These are phyloP conservation scores for Diaporthe citrichinensis DNA, from an alignment of 2,329 filamentous ascomycete genomes.

Conservation along the genomic window DNA sequence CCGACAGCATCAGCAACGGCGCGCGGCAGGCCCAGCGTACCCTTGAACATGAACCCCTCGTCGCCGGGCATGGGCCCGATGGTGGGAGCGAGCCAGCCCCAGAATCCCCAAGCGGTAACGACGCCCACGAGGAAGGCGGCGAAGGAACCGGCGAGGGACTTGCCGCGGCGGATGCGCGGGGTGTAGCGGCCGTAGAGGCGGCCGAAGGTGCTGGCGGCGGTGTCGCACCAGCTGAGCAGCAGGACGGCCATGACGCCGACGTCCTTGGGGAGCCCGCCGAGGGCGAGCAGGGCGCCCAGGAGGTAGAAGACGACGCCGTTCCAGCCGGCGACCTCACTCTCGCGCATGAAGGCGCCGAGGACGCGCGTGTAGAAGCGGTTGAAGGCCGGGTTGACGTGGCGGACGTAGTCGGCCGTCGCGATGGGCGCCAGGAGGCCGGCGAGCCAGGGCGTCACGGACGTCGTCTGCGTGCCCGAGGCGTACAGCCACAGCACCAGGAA, in stretches of 20 bases:
- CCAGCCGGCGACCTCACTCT: slow-evolving; percentile 93
- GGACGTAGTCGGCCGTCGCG: slow-evolving; percentile 83
- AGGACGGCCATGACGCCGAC: slow-evolving; percentile 90
- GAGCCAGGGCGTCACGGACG: slow-evolving; percentile 85
- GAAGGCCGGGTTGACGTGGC: slow-evolving; percentile 84
- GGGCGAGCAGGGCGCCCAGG: slow-evolving; percentile 87
- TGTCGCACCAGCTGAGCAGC: slow-evolving; percentile 97
- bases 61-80: slow-evolving; percentile 78
- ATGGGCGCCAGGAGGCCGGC: slow-evolving; percentile 88
- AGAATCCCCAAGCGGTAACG: slow-evolving; percentile 87
- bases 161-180: slow-evolving; percentile 85
- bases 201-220: slow-evolving; percentile 94
- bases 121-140: slow-evolving; percentile 89
- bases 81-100: slow-evolving; percentile 84
- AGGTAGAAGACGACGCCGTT: slow-evolving; percentile 99
- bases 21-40: slow-evolving; percentile 78
- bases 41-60: slow-evolving; percentile 85
- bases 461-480: slow-evolving; percentile 80
- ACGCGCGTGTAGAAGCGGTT: slow-evolving; percentile 89
- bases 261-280: slow-evolving; percentile 93
- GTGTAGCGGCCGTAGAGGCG: slow-evolving; percentile 92
- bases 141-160: slow-evolving; percentile 90
- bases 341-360: slow-evolving; percentile 94
- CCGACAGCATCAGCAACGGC: slow-evolving; percentile 72
- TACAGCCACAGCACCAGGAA: slow-evolving; percentile 94